Conservation (phyloP, 305 asterid genomes). For the Andrographis paniculata region DNA sequence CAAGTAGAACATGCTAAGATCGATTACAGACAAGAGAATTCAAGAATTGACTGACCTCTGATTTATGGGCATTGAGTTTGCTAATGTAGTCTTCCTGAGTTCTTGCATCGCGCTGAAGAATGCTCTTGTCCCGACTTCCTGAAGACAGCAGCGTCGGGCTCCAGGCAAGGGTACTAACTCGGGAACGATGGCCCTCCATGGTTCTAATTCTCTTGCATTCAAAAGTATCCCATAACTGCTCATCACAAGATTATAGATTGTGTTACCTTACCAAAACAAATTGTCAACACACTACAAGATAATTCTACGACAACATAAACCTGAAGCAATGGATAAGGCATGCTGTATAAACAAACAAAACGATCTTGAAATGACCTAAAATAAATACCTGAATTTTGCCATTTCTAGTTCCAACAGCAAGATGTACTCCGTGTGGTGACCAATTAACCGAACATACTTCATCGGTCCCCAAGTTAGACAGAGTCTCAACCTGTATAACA, state of each 20-base stretch:
- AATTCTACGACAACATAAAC: too few relatives aligned
- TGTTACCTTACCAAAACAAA: too few relatives aligned
- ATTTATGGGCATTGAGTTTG: constrained; percentile 83
- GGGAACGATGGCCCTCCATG: constrained; percentile 82
- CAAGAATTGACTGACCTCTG: constrained; percentile 50
- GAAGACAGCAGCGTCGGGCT: constrained; percentile 68
- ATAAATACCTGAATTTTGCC: constrained; percentile 80
- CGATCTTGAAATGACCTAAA: too few relatives aligned
- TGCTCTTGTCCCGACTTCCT: constrained; percentile 92
- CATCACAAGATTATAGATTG: background rate
- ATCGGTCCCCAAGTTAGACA: constrained; percentile 76
- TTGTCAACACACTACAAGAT: too few relatives aligned
- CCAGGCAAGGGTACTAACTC: constrained; percentile 95
- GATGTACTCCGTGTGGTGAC: constrained; percentile 83
- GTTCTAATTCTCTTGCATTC: constrained; percentile 82
- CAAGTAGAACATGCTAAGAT: too few relatives aligned
- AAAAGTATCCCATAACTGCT: constrained; percentile 92
- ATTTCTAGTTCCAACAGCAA: constrained; percentile 80
- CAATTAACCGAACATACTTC: constrained; percentile 85
- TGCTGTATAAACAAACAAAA: too few relatives aligned
- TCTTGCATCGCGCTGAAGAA: constrained; percentile 83
- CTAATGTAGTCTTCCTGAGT: constrained; percentile 66
- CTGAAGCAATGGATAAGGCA: too few relatives aligned
- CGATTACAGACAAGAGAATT: background rate
- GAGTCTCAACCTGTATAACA: constrained; percentile 59